Evolutionary conservation across 306 rosid genomes (phyloP), one percentile per base, ranked within the genome.

Genomic region (Erythrophleum fordii): DNA sequence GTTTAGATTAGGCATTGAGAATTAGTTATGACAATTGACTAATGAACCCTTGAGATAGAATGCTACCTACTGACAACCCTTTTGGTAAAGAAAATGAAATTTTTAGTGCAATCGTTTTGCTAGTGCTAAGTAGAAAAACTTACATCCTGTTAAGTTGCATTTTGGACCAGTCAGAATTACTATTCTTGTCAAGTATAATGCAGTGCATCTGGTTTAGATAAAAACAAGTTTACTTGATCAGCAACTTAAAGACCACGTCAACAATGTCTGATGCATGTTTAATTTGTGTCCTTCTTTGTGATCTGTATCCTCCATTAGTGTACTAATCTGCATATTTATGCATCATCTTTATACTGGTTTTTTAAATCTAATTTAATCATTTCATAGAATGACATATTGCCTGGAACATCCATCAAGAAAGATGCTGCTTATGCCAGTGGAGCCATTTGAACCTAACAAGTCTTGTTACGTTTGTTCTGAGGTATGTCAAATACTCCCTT

Each of bases 401-500:
- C 87, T 92, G 56, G 99, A 96, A 77, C 91, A 93, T 84, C 99
- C 98, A 77, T 72, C 96, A 31, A 92, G 85, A 84, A 96, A 90
- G 87, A 84, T 90, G 92, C 83, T 96, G 79, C 93, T 96, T 72
- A 93, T 96, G 98, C 99, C 99, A 2, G 98, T 96, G 88, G 97
- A 90, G 78, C 99, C 98, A 69, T 92, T 92, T 89, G 98, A 93
- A 77, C 95, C 97, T 28, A 93, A 92, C 82, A 89, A 90, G 79
- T 90, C 97, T 31, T 96, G 99, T 83, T 96, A 96, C 81, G 99
- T 96, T 80, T 96, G 99, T 83, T 96, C 99, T 6, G 99, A 93
- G 97, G 99, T 88, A 79, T 76, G 72, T 17, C 45, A 6, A 60
- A 37, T 79, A 34, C 22, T 55, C 26, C 66, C 42, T 76, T 48